Evolutionary conservation across 2,329 filamentous ascomycete genomes (phyloP), one percentile per base, ranked within the genome.

Genomic region (Diaporthe ampelina): DNA sequence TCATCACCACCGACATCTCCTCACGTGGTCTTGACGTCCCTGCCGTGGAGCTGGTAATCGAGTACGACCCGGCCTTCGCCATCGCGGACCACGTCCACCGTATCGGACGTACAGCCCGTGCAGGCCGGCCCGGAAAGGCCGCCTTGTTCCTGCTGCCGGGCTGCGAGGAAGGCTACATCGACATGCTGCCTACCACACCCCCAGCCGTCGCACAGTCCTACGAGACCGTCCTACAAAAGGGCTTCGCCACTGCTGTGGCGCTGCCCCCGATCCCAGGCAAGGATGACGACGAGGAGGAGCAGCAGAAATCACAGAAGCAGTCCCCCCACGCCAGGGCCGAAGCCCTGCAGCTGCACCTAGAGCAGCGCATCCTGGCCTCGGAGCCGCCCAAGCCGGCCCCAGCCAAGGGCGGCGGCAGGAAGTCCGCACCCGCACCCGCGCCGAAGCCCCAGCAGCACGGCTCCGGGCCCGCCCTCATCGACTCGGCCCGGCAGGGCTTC

Each of bases 61-160:
- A 99, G 82, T 98, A 98, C 81, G 97, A 99, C 81, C 95, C 97
- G 0, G 94, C 97, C 3, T 98, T 98, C 84, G 95, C 94, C 81
- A 92, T 95, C 32, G 94, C 95, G 75, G 97, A 99, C 82, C 97
- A 99, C 82, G 89, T 98, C 10, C 97, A 99, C 85, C 93, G 97
- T 73, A 94, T 98, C 72, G 97, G 97, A 72, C 94, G 97, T 82
- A 99, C 97, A 15, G 97, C 97, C 4, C 94, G 97, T 87, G 94
- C 97, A 0, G 97, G 97, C 21, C 93, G 94, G 8, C 90, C 96
- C 15, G 97, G 97, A 37, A 92, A 95, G 73, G 95, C 97, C 0
- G 89, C 94, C 15, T 91, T 98, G 32, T 98, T 98, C 87, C 90
- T 99, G 19, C 91, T 95, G 74, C 97, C 97, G 0, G 97, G 97